Evolutionary conservation across 768 basidiomycete species (phyloP), one percentile per base, ranked within the genome.

Genomic region (Crucibulum laeve): DNA sequence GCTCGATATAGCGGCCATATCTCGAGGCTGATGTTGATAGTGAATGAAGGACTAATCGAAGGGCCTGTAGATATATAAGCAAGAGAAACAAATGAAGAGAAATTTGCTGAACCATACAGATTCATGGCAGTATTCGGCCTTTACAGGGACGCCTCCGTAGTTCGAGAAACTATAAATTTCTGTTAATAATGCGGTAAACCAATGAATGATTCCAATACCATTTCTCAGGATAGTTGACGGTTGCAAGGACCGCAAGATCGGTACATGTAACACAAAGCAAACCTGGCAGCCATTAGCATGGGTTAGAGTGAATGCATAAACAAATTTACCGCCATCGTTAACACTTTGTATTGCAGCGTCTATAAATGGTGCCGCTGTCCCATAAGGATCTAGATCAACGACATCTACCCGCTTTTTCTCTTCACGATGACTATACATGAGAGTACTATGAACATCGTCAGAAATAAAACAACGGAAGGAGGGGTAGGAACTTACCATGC

Each of bases 371-470:
- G 92, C 87, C 0, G 96, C 96, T 6, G 92, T 95, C 1, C 96
- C 96, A 55, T 98, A 99, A 0, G 96, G 96, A 60, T 99, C 96
- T 21, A 99, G 76, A 60, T 99, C 96, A n/a, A 99, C 83, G 22
- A 90, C 90, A 50, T 98, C 94, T 15, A 97, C 93, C 2, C 84
- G 80, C 8, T 72, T 64, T 36, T 71, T 75, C 40, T 83, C 82
- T 22, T 80, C 70, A 28, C 93, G 83, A 56, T 93, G 92, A 37
- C 75, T 76, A 58, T 96, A 98, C 90, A 99, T 92, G 40, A 93
- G 68, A 3, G 87, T 74, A 56, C 94, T 96, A 38, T 13, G 14
- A 19, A 40, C 14, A 36, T 37, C 43, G 38, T 42, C 37, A 40
- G 35, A 43, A 8, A 39, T 19, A 19, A 25, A 42, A 24, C 13